phyloP scores from a whole-genome alignment of 495 filamentous ascomycete species.

The Neurospora tetrasperma region DNA sequence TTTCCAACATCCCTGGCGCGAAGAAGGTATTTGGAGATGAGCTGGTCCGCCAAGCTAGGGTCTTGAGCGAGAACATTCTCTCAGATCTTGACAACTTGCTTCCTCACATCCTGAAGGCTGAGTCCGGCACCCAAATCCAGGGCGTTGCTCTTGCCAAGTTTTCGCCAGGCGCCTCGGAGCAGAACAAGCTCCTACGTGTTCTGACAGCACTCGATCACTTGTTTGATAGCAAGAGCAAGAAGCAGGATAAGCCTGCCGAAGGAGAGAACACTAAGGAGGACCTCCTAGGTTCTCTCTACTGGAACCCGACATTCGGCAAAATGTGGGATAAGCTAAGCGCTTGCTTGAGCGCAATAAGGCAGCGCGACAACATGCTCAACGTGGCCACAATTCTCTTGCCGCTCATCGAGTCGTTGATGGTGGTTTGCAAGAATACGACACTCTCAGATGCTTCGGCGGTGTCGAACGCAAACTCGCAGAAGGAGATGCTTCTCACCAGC shows the following conservation, averaged over 20 bases:
- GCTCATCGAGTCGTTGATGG: constrained; percentile 93
- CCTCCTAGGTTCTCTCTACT: constrained; percentile 76
- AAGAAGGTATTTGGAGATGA: constrained; percentile 86
- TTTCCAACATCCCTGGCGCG: constrained; percentile 84
- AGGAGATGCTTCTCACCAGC: constrained; percentile 64
- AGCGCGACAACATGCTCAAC: constrained; percentile 90
- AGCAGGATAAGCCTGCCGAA: constrained; percentile 48
- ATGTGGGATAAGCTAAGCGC: constrained; percentile 93
- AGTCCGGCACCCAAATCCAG: constrained; percentile 86
- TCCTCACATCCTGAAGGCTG: constrained; percentile 74
- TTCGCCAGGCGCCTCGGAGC: constrained; percentile 88
- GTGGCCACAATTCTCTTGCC: constrained; percentile 92
- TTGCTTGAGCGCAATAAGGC: constrained; percentile 76
- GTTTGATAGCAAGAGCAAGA: constrained; percentile 63
- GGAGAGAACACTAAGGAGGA: constrained; percentile 57
- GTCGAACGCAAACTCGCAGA: constrained; percentile 38
- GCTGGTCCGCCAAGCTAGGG: constrained; percentile 74
- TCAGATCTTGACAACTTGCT: constrained; percentile 78
- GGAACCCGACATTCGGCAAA: constrained; percentile 76
- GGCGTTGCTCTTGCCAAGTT: constrained; percentile 90
- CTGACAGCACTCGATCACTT: constrained; percentile 92
- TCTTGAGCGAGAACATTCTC: constrained; percentile 72
- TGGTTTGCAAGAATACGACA: constrained; percentile 93
- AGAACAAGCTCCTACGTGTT: constrained; percentile 89
- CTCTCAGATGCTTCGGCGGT: constrained; percentile 46